Evolutionary conservation across 202 grass and related monocot species (phyloP).

Genomic region (Schoenoplectus tabernaemontani): DNA sequence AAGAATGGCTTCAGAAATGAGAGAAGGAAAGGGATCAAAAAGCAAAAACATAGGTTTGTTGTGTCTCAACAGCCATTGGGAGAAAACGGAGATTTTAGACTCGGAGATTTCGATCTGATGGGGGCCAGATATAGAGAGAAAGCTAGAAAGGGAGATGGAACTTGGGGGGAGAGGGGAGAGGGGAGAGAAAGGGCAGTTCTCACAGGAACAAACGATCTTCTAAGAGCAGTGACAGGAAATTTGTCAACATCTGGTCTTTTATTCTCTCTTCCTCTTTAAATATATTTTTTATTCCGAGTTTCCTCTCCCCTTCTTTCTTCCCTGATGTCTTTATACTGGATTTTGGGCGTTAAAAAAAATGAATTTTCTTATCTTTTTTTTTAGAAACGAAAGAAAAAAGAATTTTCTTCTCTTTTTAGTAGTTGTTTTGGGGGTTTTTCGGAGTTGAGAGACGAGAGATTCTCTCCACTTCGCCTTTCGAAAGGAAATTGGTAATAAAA

Average conservation of each 20-base stretch:
- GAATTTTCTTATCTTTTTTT: constrained; percentile 1
- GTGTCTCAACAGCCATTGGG: constrained; percentile 20
- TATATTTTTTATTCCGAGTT: constrained; percentile 37
- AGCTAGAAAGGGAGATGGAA: not conserved
- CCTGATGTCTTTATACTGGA: not conserved
- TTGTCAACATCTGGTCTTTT: constrained; percentile 65
- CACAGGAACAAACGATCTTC: constrained; percentile 42
- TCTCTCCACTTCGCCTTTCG: constrained; percentile 23
- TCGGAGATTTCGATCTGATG: constrained; percentile 46
- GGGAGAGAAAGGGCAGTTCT: constrained; percentile 26
- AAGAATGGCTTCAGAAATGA: constrained; percentile 18
- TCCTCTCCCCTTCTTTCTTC: constrained; percentile 39
- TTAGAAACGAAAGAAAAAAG: too few species aligned
- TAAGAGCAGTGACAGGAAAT: constrained; percentile 43
- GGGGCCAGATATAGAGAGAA: constrained; percentile 30
- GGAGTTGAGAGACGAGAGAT: constrained; percentile 34
- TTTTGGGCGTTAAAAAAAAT: not conserved
- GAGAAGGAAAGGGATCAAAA: constrained; percentile 27
- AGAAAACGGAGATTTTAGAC: constrained; percentile 22
- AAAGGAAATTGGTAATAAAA: not conserved
- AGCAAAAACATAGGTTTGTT: constrained; percentile 5
- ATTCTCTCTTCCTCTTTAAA: constrained; percentile 35
- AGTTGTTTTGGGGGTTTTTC: not conserved
- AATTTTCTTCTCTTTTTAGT: too few species aligned
- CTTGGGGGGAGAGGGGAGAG: too few species aligned